phyloP scores from a whole-genome alignment of 345 rosid species.

The Heritiera fomes region DNA sequence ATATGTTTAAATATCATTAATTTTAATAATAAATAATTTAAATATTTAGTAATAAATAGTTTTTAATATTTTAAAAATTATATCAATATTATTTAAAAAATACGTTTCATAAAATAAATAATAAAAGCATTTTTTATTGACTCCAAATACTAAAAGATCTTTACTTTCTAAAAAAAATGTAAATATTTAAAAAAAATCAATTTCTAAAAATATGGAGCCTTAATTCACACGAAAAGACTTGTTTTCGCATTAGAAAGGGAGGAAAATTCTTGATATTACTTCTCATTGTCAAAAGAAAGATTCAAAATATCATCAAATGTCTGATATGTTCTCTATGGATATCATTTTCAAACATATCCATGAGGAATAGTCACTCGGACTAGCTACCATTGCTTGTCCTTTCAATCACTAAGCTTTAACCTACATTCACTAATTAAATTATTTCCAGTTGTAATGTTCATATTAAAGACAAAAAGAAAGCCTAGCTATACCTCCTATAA shows the following conservation, averaged over 20 bases:
- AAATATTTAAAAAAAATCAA: too few relatives aligned
- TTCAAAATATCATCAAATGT: background rate
- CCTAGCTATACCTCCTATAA: constrained; percentile 25
- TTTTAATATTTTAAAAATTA: too few relatives aligned
- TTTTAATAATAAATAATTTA: too few relatives aligned
- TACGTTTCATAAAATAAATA: too few relatives aligned
- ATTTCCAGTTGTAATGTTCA: background rate
- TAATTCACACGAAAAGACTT: background rate
- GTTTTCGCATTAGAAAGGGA: background rate
- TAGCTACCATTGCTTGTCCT: background rate
- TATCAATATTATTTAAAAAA: too few relatives aligned
- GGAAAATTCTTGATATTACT: background rate
- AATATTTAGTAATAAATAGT: too few relatives aligned
- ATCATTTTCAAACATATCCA: constrained; percentile 12
- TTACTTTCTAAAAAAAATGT: too few relatives aligned
- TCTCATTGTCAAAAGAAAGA: background rate
- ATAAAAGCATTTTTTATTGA: too few relatives aligned
- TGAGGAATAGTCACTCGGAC: background rate
- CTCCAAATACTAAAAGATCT: too few relatives aligned
- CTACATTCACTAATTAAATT: constrained; percentile 33
- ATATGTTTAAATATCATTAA: too few relatives aligned
- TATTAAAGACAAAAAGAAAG: constrained; percentile 21
- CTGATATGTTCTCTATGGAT: background rate
- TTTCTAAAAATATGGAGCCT: too few relatives aligned
- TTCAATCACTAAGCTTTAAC: constrained; percentile 26